A percentile compares a stretch with the other conserved stretches of the same genome.
These are phyloP conservation scores for Physocladia obscura DNA, from an alignment of 192 early-diverging fungal species.

Conservation along the genomic window DNA sequence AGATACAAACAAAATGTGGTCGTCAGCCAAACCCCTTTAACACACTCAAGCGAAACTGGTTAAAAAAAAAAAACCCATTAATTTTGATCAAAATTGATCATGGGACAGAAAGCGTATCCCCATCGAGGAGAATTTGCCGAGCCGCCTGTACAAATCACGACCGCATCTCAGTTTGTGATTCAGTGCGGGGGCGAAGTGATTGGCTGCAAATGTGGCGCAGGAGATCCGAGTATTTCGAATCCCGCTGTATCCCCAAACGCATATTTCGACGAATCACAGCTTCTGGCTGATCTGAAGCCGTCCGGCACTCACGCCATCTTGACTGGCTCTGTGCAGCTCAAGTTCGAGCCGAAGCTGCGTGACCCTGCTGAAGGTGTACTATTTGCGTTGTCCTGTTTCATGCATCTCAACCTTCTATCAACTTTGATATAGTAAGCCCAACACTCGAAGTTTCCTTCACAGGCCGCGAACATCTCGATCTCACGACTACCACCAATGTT, in stretches of 20 bases:
- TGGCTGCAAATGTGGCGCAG: conserved; percentile 4
- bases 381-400: background rate
- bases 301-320: background rate
- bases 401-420: background rate
- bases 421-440: background rate
- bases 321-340: background rate
- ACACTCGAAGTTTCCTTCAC: background rate
- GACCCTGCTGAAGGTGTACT: background rate
- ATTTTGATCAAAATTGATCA: no score
- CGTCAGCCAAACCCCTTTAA: no score
- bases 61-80: no score
- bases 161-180: background rate
- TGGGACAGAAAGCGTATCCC: no score
- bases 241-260: background rate
- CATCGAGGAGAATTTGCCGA: conserved; percentile 1
- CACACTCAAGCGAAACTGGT: no score
- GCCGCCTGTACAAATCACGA: background rate
- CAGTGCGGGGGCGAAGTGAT: background rate
- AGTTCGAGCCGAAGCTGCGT: conserved; percentile 10
- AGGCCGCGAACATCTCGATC: conserved; percentile 9
- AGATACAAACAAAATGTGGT: no score
- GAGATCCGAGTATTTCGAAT: background rate
- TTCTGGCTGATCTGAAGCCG: background rate
- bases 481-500: background rate
- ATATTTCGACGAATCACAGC: background rate